Base-by-base conservation (phyloP, 495 filamentous ascomycete species). In the Penicillium antarcticum region DNA sequence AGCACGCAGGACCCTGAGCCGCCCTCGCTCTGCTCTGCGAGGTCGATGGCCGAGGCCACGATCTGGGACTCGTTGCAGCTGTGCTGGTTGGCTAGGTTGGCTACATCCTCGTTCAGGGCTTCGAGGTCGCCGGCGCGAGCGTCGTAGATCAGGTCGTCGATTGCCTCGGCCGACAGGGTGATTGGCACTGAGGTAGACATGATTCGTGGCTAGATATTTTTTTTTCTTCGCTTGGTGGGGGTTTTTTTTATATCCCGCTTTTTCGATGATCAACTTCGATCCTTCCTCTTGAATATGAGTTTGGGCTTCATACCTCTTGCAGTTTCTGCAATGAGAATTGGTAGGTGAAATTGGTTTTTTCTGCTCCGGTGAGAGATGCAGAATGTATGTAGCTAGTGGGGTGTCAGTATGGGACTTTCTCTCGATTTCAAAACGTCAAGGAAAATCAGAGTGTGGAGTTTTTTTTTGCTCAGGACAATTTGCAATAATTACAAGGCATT, bases 71-170 rank as follows among this genome's bases (percentile, higher is more conserved):
- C 67, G 11, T 79, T 58, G 41, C 70, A 66, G 53, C 64, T 54
- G 56, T 87, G 78, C 48, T 84, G 76, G 21, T 71, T 65, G 36
- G 80, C 72, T 12, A 92, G 69, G 21, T 72, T 73, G 9, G 78
- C 62, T 48, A 92, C 70, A 57, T 81, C 75, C 10, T 71, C 63
- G n/a, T 74, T 69, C 37, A 96, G 79, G 37, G 91, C 87, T 24
- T 78, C 70, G 45, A 84, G 74, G 31, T 95, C 90, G 59, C 88
- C 87, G 1, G 76, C 76, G 24, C 92, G 88, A 13, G 91, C 83
- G 44, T 85, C 78, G 72, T 94, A 96, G 53, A 96, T 79, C 55
- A 96, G 82, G 62, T 96, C 92, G 63, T 92, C 89, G 51, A 91
- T 86, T 61, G 88, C 79, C 38, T 96, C 92, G 62, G 83, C 80